Evolutionary conservation across 2,329 filamentous ascomycete genomes (phyloP).

Genomic region (Trichoderma lentiforme): DNA sequence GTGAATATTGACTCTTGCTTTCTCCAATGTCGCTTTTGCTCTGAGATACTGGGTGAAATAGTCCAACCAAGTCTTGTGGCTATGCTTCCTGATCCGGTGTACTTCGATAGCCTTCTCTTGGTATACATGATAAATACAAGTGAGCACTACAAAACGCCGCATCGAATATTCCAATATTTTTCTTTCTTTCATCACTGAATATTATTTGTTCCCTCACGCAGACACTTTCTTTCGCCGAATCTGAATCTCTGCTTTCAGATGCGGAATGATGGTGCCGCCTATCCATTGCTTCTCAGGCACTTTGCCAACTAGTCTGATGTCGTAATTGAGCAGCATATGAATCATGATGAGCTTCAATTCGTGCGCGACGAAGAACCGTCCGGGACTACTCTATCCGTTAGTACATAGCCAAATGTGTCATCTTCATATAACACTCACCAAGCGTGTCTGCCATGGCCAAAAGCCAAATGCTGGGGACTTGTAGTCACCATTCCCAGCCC

Average conservation of each 20-base stretch:
- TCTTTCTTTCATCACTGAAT: background rate
- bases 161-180: background rate
- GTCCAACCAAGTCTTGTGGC: background rate
- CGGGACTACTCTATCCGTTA: slow-evolving; percentile 36
- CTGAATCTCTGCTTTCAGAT: slow-evolving; percentile 27
- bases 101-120: background rate
- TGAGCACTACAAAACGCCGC: background rate
- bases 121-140: background rate
- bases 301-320: slow-evolving; percentile 42
- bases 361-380: slow-evolving; percentile 54
- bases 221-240: slow-evolving; percentile 23
- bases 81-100: background rate
- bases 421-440: slow-evolving; percentile 29
- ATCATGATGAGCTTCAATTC: slow-evolving; percentile 54
- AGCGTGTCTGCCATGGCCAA: slow-evolving; percentile 56
- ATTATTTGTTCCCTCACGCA: background rate
- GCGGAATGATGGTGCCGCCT: slow-evolving; percentile 40
- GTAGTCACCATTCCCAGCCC: slow-evolving; percentile 51
- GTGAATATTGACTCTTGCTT: background rate
- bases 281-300: slow-evolving; percentile 43
- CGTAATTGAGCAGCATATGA: slow-evolving; percentile 51
- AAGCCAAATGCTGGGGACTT: slow-evolving; percentile 48
- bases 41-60: background rate
- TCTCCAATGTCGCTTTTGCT: background rate
- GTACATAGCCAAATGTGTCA: background rate